Base-by-base conservation (phyloP, 2,329 filamentous ascomycete genomes). In the Cladorrhinum sp. region DNA sequence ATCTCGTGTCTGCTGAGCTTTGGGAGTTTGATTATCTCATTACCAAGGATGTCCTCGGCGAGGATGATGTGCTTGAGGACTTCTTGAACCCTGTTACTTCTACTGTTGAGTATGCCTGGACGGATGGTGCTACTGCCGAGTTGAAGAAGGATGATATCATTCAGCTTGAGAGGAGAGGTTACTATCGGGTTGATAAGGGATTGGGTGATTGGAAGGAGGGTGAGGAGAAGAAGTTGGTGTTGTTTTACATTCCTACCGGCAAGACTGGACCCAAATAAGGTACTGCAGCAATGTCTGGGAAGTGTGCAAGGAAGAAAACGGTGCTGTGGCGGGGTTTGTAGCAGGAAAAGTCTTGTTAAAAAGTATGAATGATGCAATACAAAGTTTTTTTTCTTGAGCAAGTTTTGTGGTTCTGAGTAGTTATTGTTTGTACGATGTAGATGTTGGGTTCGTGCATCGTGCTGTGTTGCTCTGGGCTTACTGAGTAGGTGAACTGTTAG, bases 1-100 rank as follows among this genome's bases (percentile, higher is more conserved):
- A 89, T 61, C 83, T 96, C 0, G 81, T 96, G 13, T 86, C 88
- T 7, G 87, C 95, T 22, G 91, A 96, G 75, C 83, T 96, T 10
- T 93, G 93, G 77, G 92, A 97, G 68, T 98, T 97, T 73, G 93
- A 96, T 77, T 93, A 96, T 77, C 83, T 98, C 53, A 89, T 98
- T 72, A 96, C 89, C 62, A 98, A 97, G 82, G 93, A 98, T 73
- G 93, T 95, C 72, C 82, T 98, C 25, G 90, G 92, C 74, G 90
- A 95, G 73, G 89, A 95, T 1, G 93, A 97, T 70, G 83, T 88
- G 53, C 80, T 96, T 16, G 92, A 96, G 75, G 87, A 96, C 66
- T 95, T 88, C 73, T 75, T 98, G 62, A 96, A 88, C 73, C 83
- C 86, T 23, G 79, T 86, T 58, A 96, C 92, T 0, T 87, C 91